Conservation (phyloP, 129 eudicot species). For the Solidago caesia region DNA sequence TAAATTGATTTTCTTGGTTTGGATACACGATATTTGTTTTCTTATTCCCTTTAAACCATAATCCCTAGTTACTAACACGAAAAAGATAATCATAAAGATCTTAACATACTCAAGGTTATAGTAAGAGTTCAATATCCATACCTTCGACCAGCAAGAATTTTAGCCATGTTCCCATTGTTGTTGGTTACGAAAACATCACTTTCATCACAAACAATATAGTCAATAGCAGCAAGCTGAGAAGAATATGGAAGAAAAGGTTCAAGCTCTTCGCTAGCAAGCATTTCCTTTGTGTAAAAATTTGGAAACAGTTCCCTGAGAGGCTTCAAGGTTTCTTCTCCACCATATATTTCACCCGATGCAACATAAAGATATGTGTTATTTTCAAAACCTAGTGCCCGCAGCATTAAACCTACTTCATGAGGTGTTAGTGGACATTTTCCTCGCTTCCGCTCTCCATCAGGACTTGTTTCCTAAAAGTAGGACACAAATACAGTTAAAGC, state of each 20-base stretch:
- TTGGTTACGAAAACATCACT: constrained; percentile 93
- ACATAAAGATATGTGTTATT: constrained; percentile 81
- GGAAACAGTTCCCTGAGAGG: constrained; percentile 92
- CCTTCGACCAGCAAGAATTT: constrained; percentile 96
- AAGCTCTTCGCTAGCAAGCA: constrained; percentile 71
- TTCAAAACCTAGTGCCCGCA: constrained; percentile 81
- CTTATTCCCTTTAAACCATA: too few relatives aligned
- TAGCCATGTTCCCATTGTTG: constrained; percentile 96
- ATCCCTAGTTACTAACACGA: too few relatives aligned
- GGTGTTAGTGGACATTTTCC: constrained; percentile 98
- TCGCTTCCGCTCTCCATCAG: constrained; percentile 84
- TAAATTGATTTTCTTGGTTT: too few relatives aligned
- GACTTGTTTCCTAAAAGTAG: constrained; percentile 63
- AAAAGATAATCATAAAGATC: not conserved
- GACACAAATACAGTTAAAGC: not conserved
- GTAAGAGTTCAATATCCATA: constrained; percentile 26
- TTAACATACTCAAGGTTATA: not conserved
- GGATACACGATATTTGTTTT: too few relatives aligned
- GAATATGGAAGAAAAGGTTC: constrained; percentile 80
- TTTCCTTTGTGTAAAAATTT: constrained; percentile 88
- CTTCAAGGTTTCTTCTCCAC: constrained; percentile 86
- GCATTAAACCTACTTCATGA: constrained; percentile 90
- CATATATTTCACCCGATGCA: constrained; percentile 97
- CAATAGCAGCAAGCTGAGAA: constrained; percentile 91
- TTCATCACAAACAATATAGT: constrained; percentile 88